Conservation (phyloP, 257 asterid genomes). For the Parsonsia alboflavescens region DNA sequence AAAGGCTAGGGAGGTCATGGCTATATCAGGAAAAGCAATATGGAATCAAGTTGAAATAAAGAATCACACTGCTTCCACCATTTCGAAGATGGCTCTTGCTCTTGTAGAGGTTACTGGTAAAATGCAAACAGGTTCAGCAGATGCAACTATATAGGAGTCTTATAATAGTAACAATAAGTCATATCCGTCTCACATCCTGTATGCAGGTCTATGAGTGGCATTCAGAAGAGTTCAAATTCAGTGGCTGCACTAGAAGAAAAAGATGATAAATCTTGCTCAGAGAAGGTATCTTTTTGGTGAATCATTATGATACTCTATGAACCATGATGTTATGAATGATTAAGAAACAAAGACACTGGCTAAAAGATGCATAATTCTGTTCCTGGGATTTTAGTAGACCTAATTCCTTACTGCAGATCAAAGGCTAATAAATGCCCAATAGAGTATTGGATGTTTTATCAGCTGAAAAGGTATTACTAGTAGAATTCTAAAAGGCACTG, state of each 20-base stretch:
- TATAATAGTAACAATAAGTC: background rate
- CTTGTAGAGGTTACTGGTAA: slow-evolving; percentile 26
- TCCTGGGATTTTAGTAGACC: background rate
- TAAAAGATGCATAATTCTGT: background rate
- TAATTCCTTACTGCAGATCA: background rate
- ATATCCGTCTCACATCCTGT: background rate
- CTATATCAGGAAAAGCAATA: slow-evolving; percentile 9
- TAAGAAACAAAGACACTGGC: too few species aligned
- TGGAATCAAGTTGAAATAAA: slow-evolving; percentile 16
- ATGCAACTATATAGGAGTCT: background rate
- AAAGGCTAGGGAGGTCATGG: slow-evolving; percentile 23
- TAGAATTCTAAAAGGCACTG: too few species aligned
- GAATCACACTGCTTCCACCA: too few species aligned
- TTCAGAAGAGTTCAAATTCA: background rate
- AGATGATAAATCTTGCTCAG: background rate
- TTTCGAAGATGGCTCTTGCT: slow-evolving; percentile 27
- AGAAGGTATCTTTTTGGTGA: background rate
- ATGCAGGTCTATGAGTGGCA: background rate
- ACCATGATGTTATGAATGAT: background rate
- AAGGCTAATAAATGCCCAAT: background rate
- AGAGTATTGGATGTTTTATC: background rate
- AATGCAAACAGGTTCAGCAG: background rate
- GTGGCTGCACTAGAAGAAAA: background rate
- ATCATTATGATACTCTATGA: background rate
- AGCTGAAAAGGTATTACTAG: too few species aligned